Percentiles rank a stretch among this genome's conserved stretches.
These are phyloP conservation scores for Furcasterigmium sp. DNA, from an alignment of 2,329 filamentous ascomycete species.

Conservation along the genomic window DNA sequence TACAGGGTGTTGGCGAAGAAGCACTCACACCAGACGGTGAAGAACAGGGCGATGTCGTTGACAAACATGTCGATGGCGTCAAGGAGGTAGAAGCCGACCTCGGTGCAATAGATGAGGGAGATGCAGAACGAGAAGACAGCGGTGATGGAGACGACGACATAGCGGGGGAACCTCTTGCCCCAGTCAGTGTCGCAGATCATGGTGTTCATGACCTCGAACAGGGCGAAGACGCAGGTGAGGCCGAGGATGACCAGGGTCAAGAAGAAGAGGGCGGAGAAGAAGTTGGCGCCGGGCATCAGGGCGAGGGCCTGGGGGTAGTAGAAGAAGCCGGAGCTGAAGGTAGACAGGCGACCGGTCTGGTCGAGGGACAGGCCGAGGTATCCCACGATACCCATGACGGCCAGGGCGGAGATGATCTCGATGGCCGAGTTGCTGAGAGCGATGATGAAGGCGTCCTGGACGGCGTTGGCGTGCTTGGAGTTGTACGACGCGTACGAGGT, in stretches of 20 bases:
- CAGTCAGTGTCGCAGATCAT: conserved; percentile 38
- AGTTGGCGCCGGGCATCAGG: conserved; percentile 50
- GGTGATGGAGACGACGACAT: conserved; percentile 35
- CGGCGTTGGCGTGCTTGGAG: conserved; percentile 44
- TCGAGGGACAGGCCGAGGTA: conserved; percentile 25
- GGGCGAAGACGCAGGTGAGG: conserved; percentile 47
- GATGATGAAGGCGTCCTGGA: conserved; percentile 49
- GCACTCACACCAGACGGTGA: conserved; percentile 45
- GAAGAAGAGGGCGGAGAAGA: conserved; percentile 49
- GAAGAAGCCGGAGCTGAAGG: conserved; percentile 49
- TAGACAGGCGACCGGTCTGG: conserved; percentile 30
- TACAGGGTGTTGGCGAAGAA: conserved; percentile 45
- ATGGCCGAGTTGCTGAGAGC: conserved; percentile 47
- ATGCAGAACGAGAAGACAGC: conserved; percentile 41
- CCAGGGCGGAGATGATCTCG: conserved; percentile 38
- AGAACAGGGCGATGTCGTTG: conserved; percentile 45
- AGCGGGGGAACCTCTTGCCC: conserved; percentile 32
- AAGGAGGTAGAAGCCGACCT: conserved; percentile 47
- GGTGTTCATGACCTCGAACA: conserved; percentile 46
- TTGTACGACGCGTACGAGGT: conserved; percentile 53
- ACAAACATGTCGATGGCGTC: conserved; percentile 48
- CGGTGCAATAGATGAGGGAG: conserved; percentile 47
- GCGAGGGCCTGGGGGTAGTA: conserved; percentile 46
- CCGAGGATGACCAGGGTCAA: conserved; percentile 48
- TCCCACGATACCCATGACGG: conserved; percentile 47